These are phyloP conservation scores for Fraxinus dipetala DNA, from an alignment of 305 asterid species.

Conservation along the genomic window DNA sequence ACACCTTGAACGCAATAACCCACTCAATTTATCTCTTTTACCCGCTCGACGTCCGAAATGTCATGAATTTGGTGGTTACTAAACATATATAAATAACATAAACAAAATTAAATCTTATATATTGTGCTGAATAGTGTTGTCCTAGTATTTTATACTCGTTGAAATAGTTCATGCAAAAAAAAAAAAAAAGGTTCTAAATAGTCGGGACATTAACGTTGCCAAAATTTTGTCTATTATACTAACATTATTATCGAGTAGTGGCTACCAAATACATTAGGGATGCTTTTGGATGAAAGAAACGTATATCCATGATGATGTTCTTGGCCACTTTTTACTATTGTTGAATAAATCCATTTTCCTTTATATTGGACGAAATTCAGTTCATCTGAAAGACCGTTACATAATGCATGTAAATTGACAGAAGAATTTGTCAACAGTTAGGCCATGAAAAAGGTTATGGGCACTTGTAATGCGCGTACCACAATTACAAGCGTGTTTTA, in stretches of 20 bases:
- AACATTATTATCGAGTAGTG: not conserved
- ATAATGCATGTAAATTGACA: slow-evolving; percentile 27
- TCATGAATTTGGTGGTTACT: too few relatives aligned
- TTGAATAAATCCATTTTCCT: slow-evolving; percentile 41
- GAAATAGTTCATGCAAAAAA: not conserved
- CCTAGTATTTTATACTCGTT: not conserved
- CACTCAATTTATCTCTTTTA: not conserved
- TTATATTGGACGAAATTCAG: slow-evolving; percentile 55
- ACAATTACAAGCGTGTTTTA: not conserved
- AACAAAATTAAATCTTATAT: not conserved
- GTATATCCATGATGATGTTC: not conserved
- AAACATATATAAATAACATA: too few relatives aligned
- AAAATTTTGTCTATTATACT: not conserved
- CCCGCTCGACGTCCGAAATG: not conserved
- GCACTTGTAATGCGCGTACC: not conserved
- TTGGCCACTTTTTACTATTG: slow-evolving; percentile 21
- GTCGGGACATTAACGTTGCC: not conserved
- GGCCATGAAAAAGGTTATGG: not conserved
- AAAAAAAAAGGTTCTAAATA: not conserved
- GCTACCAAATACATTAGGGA: not conserved
- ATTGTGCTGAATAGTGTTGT: not conserved
- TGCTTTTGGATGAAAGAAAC: not conserved
- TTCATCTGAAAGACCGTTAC: slow-evolving; percentile 29
- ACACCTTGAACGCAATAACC: too few relatives aligned
- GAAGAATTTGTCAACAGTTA: slow-evolving; percentile 19